phyloP scores from a whole-genome alignment of 768 basidiomycete species.

The Psilocybe azurescens region DNA sequence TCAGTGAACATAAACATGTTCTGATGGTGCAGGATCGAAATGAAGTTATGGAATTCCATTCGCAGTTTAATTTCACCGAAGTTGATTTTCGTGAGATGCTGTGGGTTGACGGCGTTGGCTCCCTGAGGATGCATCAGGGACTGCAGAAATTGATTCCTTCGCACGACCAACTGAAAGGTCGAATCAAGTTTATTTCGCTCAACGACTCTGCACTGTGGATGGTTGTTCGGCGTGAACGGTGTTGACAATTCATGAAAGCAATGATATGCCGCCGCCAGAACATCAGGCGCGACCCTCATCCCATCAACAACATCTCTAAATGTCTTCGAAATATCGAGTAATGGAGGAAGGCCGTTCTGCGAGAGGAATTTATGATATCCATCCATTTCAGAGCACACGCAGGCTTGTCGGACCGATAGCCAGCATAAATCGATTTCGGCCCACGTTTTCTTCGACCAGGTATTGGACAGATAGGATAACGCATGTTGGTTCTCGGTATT shows the following conservation, averaged over 20 bases:
- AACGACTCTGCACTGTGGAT: background rate
- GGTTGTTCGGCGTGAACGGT: background rate
- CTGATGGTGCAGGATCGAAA: constrained; percentile 2
- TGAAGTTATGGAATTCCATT: background rate
- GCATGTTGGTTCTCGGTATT: constrained; percentile 3
- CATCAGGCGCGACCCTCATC: background rate
- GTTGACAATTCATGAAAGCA: constrained; percentile 1
- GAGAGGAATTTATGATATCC: background rate
- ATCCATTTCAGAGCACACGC: background rate
- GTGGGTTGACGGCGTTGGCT: background rate
- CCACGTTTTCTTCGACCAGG: constrained; percentile 5
- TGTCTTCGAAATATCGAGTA: background rate
- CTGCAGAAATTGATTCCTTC: background rate
- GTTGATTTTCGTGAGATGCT: background rate
- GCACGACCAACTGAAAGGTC: background rate
- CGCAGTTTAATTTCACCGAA: background rate
- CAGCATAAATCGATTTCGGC: constrained; percentile 2
- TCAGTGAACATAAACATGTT: constrained; percentile 3
- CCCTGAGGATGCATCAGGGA: background rate
- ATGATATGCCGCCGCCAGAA: background rate
- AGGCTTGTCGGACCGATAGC: constrained; percentile 2
- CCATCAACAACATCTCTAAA: background rate
- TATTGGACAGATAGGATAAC: background rate
- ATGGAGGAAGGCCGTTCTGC: background rate
- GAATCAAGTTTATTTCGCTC: background rate